Base-by-base conservation (phyloP, 1,284 basidiomycete species). In the Ceratobasidium sp. region DNA sequence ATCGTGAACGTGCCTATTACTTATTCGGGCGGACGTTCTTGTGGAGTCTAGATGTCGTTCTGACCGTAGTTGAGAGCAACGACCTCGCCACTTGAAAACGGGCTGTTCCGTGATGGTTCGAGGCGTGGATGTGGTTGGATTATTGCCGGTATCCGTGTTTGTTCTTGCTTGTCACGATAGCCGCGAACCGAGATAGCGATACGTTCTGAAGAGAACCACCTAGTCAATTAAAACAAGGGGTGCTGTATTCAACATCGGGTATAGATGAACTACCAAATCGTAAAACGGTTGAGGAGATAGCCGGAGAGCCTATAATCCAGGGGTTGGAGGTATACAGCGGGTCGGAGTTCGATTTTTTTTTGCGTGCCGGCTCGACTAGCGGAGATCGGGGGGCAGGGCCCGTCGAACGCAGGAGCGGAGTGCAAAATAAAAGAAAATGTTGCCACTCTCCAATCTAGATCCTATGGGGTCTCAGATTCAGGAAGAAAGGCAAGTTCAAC, bases 391-490 rank as follows among this genome's bases (percentile, higher is more conserved):
- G n/a, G 29, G 41, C 9, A 48, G 6, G 13, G 24, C 43, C 61
- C 41, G 61, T 43, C 22, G 37, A 59, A 37, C 16, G 16, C 16
- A 27, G 61, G 8, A 48, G 61, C 61, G 61, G 61, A 63, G 61
- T 63, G n/a, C 43, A 41, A 63, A 63, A 63, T 19, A 37, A 24
- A 46, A 6, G 22, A 8, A 37, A 59, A 63, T 41, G 61, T 63
- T 63, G 61, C 61, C 43, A 46, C 43, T 8, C 11, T 34, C 27
- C 9, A 22, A 39, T 16, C 31, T 13, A 39, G 56, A 39, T 39
- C 56, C 34, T 19, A 41, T 29, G 19, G 22, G 37, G n/a, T 59
- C 56, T 41, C 56, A 59, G 56, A 37, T 39, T 14, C 16, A 53
- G 49, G 22, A n/a, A 27, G 49, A 19, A 19, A 39, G 19, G 19